Evolutionary conservation across 1,139 yeast genomes (phyloP).

Genomic region (Debaryomyces subglobosus): DNA sequence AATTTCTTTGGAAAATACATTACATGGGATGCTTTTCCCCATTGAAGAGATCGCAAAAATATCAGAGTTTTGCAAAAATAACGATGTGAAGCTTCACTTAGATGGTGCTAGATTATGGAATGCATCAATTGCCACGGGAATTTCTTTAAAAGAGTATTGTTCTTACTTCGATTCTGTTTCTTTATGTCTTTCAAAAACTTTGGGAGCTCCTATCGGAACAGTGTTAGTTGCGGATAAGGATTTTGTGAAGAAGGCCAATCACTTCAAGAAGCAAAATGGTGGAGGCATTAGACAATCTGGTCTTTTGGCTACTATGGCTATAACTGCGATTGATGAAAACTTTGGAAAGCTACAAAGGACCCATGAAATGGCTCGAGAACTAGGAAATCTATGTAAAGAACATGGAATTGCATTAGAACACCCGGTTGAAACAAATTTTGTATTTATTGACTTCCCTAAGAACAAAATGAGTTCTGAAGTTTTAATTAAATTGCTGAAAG

Average conservation of each 20-base stretch:
- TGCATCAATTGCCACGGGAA: conserved; percentile 46
- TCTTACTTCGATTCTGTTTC: conserved; percentile 48
- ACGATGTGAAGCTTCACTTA: conserved; percentile 41
- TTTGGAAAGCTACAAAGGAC: conserved; percentile 47
- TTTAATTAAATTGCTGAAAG: conserved; percentile 28
- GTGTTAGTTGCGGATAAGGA: conserved; percentile 38
- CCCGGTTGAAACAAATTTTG: conserved; percentile 48
- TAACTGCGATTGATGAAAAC: conserved; percentile 44
- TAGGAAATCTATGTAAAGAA: conserved; percentile 46
- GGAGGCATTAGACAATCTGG: conserved; percentile 55
- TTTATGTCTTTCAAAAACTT: conserved; percentile 46
- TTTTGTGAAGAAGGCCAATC: conserved; percentile 47
- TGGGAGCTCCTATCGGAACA: conserved; percentile 53
- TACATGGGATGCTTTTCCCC: conserved; percentile 49
- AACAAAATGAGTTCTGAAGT: conserved; percentile 34
- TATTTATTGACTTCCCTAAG: conserved; percentile 40
- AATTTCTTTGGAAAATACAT: conserved; percentile 48
- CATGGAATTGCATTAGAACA: conserved; percentile 36
- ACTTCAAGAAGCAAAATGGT: conserved; percentile 50
- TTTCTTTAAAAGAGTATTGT: conserved; percentile 41
- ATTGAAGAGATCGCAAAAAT: conserved; percentile 44
- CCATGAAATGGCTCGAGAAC: conserved; percentile 55
- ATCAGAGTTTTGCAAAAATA: conserved; percentile 36
- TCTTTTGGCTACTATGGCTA: conserved; percentile 44
- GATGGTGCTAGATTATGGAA: conserved; percentile 56